Base-by-base conservation (phyloP, 2,329 filamentous ascomycete genomes). In the Hypomyces rosellus region DNA sequence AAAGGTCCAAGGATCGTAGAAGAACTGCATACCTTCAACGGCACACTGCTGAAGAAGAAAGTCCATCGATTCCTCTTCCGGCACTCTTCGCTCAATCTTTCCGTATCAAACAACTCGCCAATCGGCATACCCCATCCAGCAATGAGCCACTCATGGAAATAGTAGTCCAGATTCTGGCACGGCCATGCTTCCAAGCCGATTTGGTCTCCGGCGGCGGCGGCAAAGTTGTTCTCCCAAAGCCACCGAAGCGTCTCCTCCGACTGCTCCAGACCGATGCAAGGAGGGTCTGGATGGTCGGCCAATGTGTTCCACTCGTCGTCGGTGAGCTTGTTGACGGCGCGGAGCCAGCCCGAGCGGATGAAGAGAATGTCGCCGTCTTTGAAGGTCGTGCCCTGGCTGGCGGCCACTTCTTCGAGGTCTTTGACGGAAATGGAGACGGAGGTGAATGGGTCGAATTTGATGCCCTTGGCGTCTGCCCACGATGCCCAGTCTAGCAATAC, bases 221-320 rank as follows among this genome's bases (percentile, higher is more conserved):
- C 66, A 55, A 84, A 81, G 13, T 45, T 51, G 5, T 74, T 69
- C 48, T 81, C 74, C 78, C 79, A 83, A 15, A 82, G 65, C 79
- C 80, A 84, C 36, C 71, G 68, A 13, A 80, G 67, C 6, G 72
- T 74, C 5, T 69, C 70, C 14, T 73, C 66, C 2, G 70, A 72
- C 1, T 74, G 73, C 45, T 77, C 69, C 2, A 80, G 66, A 1
- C 77, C 78, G 49, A 64, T 60, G 6, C 59, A 53, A 1, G 67
- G 62, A 0, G 66, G 65, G 0, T 61, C 51, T 0, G 57, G 54
- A 5, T 61, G 60, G 6, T 63, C 59, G 3, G 65, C 63, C 1
- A 74, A 57, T 5, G 68, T 57, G 1, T 58, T 61, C 18, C 72
- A 66, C 47, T 74, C 64, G 5, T 67, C 66, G 0, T 59, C 54